Base-by-base conservation (phyloP, 495 filamentous ascomycete species). In the Daldinia decipiens region DNA sequence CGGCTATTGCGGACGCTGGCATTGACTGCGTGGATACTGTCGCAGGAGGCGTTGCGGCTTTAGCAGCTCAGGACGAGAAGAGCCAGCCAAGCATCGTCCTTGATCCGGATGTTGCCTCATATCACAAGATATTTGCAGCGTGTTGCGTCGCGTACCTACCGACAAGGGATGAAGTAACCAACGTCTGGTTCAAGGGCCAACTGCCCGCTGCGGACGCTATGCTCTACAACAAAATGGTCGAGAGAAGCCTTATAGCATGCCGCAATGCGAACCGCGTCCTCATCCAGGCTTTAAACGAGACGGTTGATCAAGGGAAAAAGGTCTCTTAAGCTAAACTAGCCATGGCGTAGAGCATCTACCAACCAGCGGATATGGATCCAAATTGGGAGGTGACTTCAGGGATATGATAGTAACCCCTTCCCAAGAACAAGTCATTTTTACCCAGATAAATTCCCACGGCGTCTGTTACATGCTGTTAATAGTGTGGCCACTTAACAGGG, bases 21-120 rank as follows among this genome's bases (percentile, higher is more conserved):
- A 97, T 99, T 68, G 95, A 99, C 75, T 98, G 94, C 78, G 87
- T 98, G 34, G 95, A 98, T 78, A 84, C 97, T 31, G 92, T 97
- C 4, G 85, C 91, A 13, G 95, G 95, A 4, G 95, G 95, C 24
- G 91, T 98, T 39, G 93, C 94, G 15, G 96, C 93, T 9, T 73
- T 97, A 19, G 91, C 94, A 21, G 73, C 79, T 50, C 77, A 81
- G 43, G 72, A 76, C 2, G 71, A 72, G 6, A 70, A 66, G 31
- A 74, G 70, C 56, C 62, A 62, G 34, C 83, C 86, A 3, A 81
- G 79, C 53, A 77, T 94, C 47, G 89, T 97, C 54, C 79, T 98
- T 27, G 95, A 99, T 79, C 93, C 93, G 3, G 89, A 91, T 70
- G 92, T 94, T 8, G 86, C 89, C 17, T 95, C 97, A 77, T 91